Percentiles rank a stretch among this genome's conserved stretches.
Evolutionary conservation across 1,139 yeast species (phyloP).

Genomic region (Hyphopichia burtonii): DNA sequence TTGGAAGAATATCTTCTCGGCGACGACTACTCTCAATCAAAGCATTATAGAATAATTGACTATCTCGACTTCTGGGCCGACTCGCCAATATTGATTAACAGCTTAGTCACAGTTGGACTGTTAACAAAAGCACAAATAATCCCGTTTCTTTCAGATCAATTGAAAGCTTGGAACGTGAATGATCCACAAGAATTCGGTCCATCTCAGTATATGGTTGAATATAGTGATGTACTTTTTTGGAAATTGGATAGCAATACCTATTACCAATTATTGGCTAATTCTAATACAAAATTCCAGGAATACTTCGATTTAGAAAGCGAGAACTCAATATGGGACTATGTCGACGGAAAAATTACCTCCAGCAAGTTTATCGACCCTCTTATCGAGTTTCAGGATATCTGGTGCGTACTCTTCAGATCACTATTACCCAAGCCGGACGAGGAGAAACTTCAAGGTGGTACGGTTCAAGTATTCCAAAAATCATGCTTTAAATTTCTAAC

Average conservation of each 20-base stretch:
- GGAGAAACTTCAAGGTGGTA: background rate
- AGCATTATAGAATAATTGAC: conserved; percentile 10
- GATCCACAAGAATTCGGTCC: background rate
- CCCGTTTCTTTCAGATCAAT: background rate
- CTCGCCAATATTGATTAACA: conserved; percentile 14
- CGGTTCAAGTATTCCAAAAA: background rate
- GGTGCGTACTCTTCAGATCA: background rate
- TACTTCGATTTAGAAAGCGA: background rate
- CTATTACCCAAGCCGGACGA: background rate
- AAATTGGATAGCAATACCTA: background rate
- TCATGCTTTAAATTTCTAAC: background rate
- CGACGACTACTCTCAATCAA: conserved; percentile 3
- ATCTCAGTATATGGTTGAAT: background rate
- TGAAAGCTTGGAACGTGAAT: background rate
- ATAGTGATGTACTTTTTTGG: background rate
- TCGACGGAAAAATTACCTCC: background rate
- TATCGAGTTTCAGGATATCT: background rate
- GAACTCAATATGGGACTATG: background rate
- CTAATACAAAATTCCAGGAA: background rate
- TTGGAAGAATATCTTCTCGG: conserved; percentile 2
- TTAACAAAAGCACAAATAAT: background rate
- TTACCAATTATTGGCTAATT: background rate
- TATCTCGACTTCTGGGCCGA: conserved; percentile 13
- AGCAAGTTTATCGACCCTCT: background rate
- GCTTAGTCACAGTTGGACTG: conserved; percentile 9